phyloP scores from a whole-genome alignment of 441 rosid genomes.

The Macaranga tanarius region DNA sequence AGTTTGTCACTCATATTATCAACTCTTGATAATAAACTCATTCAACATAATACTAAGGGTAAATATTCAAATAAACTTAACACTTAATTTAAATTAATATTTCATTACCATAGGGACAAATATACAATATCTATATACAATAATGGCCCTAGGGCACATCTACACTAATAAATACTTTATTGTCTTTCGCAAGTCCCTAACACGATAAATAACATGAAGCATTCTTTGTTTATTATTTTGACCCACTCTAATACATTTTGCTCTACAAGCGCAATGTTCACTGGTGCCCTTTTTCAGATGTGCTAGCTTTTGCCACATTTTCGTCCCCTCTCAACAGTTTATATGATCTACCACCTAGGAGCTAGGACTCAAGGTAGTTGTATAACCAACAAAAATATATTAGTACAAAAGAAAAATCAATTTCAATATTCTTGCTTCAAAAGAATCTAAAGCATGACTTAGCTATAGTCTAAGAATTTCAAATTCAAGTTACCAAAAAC shows the following conservation, averaged over 20 bases:
- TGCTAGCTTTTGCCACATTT: slow-evolving; percentile 14
- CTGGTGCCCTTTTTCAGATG: slow-evolving; percentile 27
- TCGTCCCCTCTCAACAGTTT: slow-evolving; percentile 22
- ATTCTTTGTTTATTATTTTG: slow-evolving; percentile 67
- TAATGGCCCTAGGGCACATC: no score
- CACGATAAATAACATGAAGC: slow-evolving; percentile 86
- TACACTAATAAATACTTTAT: slow-evolving; percentile 72
- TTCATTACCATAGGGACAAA: no score
- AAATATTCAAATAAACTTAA: no score
- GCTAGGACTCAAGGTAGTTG: slow-evolving; percentile 35
- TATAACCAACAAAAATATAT: slow-evolving; percentile 6
- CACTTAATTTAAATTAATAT: no score
- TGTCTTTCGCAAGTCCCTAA: slow-evolving; percentile 73
- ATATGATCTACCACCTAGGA: slow-evolving; percentile 27
- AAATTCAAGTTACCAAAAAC: neutral
- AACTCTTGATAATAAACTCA: no score
- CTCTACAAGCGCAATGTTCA: slow-evolving; percentile 27
- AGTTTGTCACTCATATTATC: no score
- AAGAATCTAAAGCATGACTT: neutral
- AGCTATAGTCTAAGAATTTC: neutral
- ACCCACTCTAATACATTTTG: slow-evolving; percentile 44
- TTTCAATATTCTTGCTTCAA: neutral
- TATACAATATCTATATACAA: no score
- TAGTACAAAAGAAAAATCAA: slow-evolving; percentile 1
- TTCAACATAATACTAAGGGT: no score